phyloP scores from a whole-genome alignment of 495 filamentous ascomycete species.

The Penicillium maclennaniae region DNA sequence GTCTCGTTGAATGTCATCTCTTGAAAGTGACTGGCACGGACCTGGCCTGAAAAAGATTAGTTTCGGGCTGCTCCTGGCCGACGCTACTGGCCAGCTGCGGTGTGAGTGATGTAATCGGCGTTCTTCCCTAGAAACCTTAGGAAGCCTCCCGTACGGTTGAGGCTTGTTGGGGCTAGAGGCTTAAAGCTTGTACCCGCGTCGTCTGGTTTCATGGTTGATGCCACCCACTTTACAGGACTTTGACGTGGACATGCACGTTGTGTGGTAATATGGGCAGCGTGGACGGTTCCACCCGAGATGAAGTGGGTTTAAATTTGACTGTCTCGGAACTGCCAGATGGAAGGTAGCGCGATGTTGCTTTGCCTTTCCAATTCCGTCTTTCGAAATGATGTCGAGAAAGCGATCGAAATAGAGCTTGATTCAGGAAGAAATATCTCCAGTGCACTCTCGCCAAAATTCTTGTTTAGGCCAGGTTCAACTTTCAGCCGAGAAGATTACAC shows the following conservation, averaged over 20 bases:
- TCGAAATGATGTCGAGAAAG: too few species aligned
- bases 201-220: background rate
- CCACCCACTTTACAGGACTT: background rate
- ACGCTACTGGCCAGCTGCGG: background rate
- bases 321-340: background rate
- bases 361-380: too few species aligned
- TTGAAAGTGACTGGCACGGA: constrained; percentile 1
- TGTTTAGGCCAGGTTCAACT: constrained; percentile 7
- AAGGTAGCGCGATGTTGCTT: background rate
- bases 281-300: background rate
- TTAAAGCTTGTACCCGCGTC: background rate
- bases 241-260: constrained; percentile 4
- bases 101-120: constrained; percentile 8
- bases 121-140: background rate
- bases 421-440: too few species aligned
- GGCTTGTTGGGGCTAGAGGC: constrained; percentile 8
- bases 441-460: background rate
- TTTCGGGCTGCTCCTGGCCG: constrained; percentile 5
- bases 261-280: background rate
- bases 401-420: too few species aligned
- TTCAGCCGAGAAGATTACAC: constrained; percentile 1
- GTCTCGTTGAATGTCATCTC: background rate
- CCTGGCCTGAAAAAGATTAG: background rate
- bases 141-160: constrained; percentile 7
- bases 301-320: background rate